Percentiles rank a stretch among this genome's conserved stretches.
phyloP scores from a whole-genome alignment of 495 filamentous ascomycete species.

The Penicillium roqueforti region DNA sequence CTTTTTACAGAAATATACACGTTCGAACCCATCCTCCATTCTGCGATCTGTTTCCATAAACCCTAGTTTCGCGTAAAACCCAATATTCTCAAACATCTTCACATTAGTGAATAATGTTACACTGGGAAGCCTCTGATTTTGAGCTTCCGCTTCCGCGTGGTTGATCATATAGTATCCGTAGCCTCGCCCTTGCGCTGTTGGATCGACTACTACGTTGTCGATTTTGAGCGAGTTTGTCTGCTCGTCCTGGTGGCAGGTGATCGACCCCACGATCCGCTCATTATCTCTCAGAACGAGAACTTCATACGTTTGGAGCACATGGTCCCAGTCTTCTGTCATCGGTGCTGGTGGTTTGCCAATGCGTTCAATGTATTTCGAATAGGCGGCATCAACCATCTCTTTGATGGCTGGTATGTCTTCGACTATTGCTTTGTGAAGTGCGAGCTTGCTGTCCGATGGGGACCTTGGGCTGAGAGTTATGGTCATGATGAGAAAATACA shows the following conservation, averaged over 20 bases:
- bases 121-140: not conserved
- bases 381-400: constrained; percentile 29
- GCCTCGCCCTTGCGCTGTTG: constrained; percentile 25
- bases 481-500: not conserved
- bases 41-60: constrained; percentile 30
- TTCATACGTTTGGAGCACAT: constrained; percentile 13
- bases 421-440: constrained; percentile 20
- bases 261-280: constrained; percentile 11
- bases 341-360: constrained; percentile 36
- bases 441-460: not conserved
- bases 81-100: constrained; percentile 38
- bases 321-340: constrained; percentile 28
- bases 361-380: constrained; percentile 35
- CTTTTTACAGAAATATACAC: constrained; percentile 29
- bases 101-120: constrained; percentile 35
- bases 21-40: constrained; percentile 29
- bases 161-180: constrained; percentile 31
- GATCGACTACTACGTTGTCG: constrained; percentile 32
- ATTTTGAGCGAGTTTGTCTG: constrained; percentile 19
- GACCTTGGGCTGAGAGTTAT: not conserved
- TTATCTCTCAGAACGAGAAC: constrained; percentile 16
- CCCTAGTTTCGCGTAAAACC: constrained; percentile 30
- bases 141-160: constrained; percentile 12
- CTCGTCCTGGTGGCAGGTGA: constrained; percentile 9
- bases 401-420: constrained; percentile 25